Base-by-base conservation (phyloP, 225 moss, liverwort and hornwort genomes). In the Physcomitrellopsis africana region DNA sequence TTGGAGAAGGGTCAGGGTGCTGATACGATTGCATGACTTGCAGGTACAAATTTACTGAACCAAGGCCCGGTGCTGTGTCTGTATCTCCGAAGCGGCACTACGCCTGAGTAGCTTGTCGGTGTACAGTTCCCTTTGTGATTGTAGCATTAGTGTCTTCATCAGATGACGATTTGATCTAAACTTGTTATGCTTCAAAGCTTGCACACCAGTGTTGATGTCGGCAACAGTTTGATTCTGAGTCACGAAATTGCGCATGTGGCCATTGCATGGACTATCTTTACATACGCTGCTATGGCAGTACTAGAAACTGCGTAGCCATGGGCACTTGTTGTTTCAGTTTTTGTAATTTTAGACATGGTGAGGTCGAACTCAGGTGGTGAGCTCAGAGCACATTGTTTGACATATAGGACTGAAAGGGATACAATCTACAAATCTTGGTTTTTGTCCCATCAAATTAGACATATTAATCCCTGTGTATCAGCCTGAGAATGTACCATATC, bases 71-170 rank as follows among this genome's bases (percentile, higher is more conserved):
- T 60, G 82, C 75, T 29, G 65, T 82, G 68, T 2, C 72, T 72
- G 84, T 87, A 53, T 73, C 80, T 78, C 87, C 87, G 1, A 87
- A 87, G 75, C 80, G 84, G 72, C 87, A 68, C 69, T 87, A 80
- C 23, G 57, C 42, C 67, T 87, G 59, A 74, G 73, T 18, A 6
- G 51, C 19, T 72, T 13, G 24, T 52, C 60, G 64, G 16, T 77
- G 61, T 84, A 74, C 56, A 84, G 62, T 78, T 72, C 65, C 65
- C 76, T 61, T 46, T 6, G 58, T 63, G 72, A 44, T 81, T 77
- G 72, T 81, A 67, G 75, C 23, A 32, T 12, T 67, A 81, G 29
- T 37, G 27, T 71, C 71, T 58, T 69, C 2, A 22, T 16, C 43
- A 70, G 27, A 17, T 64, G 15, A 23, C 37, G 0, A 44, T 44